These are phyloP conservation scores for Tulasnella sp. DNA, from an alignment of 768 basidiomycete genomes.

Conservation along the genomic window DNA sequence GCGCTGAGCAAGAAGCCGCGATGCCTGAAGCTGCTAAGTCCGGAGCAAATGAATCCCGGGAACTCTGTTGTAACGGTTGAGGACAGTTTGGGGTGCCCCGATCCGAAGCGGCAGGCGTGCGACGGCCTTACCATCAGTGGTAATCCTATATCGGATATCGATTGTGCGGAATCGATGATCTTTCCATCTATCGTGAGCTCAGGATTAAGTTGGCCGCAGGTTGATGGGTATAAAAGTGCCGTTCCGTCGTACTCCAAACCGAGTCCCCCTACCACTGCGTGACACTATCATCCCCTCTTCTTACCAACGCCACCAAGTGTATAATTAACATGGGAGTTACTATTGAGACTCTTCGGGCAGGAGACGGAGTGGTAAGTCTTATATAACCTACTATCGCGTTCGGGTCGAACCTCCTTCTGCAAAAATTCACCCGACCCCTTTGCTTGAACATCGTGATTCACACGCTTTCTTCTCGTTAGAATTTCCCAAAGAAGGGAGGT, in stretches of 20 bases:
- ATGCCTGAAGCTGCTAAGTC: too few species aligned
- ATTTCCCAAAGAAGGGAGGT: conserved; percentile 70
- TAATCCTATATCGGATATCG: not conserved
- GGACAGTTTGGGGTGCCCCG: not conserved
- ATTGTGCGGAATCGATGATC: not conserved
- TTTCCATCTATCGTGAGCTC: not conserved
- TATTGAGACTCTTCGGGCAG: not conserved
- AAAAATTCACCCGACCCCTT: not conserved
- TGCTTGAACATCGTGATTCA: not conserved
- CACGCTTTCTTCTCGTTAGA: conserved; percentile 46
- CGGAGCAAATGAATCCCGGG: too few species aligned
- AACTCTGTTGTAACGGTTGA: not conserved
- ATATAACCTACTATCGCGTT: not conserved
- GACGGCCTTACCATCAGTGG: not conserved
- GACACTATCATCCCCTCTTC: not conserved
- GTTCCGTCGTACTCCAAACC: not conserved
- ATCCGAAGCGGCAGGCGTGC: not conserved
- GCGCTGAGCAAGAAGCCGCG: not conserved
- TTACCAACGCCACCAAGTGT: not conserved
- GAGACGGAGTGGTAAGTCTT: conserved; percentile 17
- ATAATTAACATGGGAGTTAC: not conserved
- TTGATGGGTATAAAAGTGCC: not conserved
- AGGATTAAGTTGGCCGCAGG: not conserved
- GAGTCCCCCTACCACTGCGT: not conserved
- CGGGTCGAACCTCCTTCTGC: not conserved